Conservation (phyloP, 140 eudicot genomes). For the Ambrosia hybrid region DNA sequence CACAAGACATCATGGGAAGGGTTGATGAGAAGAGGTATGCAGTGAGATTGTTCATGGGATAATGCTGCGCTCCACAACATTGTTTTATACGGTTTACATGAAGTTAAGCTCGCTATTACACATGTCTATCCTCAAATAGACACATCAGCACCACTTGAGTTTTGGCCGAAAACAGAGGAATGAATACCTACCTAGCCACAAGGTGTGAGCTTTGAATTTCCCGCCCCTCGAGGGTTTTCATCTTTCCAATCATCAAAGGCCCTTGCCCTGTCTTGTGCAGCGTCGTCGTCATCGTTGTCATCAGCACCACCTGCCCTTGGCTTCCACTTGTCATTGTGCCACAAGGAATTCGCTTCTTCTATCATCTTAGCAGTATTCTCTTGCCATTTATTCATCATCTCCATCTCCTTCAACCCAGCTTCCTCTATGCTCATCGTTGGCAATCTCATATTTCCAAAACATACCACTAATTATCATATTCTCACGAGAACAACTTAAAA, state of each 20-base stretch:
- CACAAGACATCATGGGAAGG: conserved; percentile 79
- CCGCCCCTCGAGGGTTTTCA: conserved; percentile 98
- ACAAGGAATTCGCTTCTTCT: conserved; percentile 87
- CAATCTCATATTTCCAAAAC: conserved; percentile 40
- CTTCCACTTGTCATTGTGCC: conserved; percentile 68
- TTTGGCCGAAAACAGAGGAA: conserved; percentile 1
- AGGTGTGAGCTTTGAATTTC: conserved; percentile 91
- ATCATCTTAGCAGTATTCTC: conserved; percentile 65
- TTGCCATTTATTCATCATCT: conserved; percentile 91
- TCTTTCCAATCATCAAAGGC: conserved; percentile 98
- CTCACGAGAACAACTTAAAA: not conserved
- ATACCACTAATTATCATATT: not conserved
- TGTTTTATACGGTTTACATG: conserved; percentile 23
- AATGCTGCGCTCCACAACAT: conserved; percentile 51
- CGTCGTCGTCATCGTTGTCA: conserved; percentile 78
- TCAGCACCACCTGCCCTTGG: conserved; percentile 59
- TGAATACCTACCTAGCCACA: conserved; percentile 52
- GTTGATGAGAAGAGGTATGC: conserved; percentile 86
- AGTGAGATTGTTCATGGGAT: conserved; percentile 71
- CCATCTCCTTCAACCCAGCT: conserved; percentile 94
- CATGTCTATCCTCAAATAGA: not conserved
- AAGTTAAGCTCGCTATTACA: conserved; percentile 21
- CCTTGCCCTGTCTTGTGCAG: conserved; percentile 81
- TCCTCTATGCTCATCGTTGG: conserved; percentile 99
- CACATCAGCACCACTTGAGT: conserved; percentile 20